Evolutionary conservation across 2,329 filamentous ascomycete species (phyloP).

Genomic region (Calonectria henricotiae): DNA sequence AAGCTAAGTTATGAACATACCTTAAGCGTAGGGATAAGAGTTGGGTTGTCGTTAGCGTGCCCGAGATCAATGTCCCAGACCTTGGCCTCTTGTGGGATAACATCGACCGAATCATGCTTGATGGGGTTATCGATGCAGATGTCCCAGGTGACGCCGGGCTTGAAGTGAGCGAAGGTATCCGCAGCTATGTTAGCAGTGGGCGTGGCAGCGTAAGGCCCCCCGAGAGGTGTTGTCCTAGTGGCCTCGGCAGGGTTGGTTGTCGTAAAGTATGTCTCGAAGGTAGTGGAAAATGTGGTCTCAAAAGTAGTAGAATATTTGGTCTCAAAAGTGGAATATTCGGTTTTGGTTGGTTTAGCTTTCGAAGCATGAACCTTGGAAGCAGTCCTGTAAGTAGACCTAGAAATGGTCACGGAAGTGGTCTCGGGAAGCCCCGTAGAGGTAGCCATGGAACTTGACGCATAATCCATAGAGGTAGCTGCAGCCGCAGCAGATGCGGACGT

Average conservation of each 20-base stretch:
- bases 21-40: constrained; percentile 54
- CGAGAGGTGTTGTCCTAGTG: not conserved
- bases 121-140: constrained; percentile 55
- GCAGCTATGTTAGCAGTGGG: not conserved
- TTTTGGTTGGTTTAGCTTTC: constrained; percentile 4
- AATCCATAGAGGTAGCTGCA: not conserved
- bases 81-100: constrained; percentile 51
- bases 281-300: not conserved
- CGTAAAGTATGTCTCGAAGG: not conserved
- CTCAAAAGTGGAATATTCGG: not conserved
- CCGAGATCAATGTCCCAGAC: constrained; percentile 57
- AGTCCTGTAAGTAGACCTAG: not conserved
- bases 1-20: constrained; percentile 35
- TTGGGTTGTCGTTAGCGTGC: constrained; percentile 49
- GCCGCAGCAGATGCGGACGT: not conserved
- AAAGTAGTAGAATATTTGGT: constrained; percentile 5
- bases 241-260: not conserved
- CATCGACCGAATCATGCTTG: constrained; percentile 46
- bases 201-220: not conserved
- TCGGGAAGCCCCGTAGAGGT: not conserved
- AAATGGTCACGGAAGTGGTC: not conserved
- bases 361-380: not conserved
- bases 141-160: constrained; percentile 55
- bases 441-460: not conserved
- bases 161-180: constrained; percentile 35